Evolutionary conservation across 2,329 filamentous ascomycete genomes (phyloP).

Genomic region (Pyrenochaeta sp.): DNA sequence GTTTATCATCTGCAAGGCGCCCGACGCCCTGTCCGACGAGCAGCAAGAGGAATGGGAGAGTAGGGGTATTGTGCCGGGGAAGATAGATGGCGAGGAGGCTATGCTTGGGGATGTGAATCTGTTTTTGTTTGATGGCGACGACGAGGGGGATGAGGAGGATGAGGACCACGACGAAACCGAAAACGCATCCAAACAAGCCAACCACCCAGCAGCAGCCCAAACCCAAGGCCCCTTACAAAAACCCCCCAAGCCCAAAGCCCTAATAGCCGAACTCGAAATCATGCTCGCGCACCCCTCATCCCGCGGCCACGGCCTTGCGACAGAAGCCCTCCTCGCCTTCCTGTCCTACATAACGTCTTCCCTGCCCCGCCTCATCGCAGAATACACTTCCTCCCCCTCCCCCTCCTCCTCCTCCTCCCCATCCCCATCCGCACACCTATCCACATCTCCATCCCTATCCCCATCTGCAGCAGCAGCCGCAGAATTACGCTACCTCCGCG

Average conservation of each 20-base stretch:
- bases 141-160: constrained; percentile 12
- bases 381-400: too few relatives aligned
- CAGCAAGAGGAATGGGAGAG: neutral
- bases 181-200: neutral
- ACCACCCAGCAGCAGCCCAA: neutral
- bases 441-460: too few relatives aligned
- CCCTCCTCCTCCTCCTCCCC: too few relatives aligned
- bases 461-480: constrained; percentile 13
- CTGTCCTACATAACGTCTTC: constrained; percentile 71
- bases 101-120: constrained; percentile 66
- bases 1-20: constrained; percentile 75
- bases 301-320: constrained; percentile 70
- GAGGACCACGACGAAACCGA: too few relatives aligned
- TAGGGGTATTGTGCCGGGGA: constrained; percentile 8
- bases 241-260: neutral
- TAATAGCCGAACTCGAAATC: constrained; percentile 79
- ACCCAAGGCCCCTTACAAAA: constrained; percentile 1
- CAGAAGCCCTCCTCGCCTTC: constrained; percentile 70
- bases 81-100: constrained; percentile 60
- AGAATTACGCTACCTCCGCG: constrained; percentile 64
- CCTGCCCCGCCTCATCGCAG: constrained; percentile 61
- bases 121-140: constrained; percentile 66
- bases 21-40: too few relatives aligned
- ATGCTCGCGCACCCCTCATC: constrained; percentile 75
- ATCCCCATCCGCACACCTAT: too few relatives aligned